Evolutionary conservation across 2,329 filamentous ascomycete genomes (phyloP).

Genomic region (Claviceps quebecensis): DNA sequence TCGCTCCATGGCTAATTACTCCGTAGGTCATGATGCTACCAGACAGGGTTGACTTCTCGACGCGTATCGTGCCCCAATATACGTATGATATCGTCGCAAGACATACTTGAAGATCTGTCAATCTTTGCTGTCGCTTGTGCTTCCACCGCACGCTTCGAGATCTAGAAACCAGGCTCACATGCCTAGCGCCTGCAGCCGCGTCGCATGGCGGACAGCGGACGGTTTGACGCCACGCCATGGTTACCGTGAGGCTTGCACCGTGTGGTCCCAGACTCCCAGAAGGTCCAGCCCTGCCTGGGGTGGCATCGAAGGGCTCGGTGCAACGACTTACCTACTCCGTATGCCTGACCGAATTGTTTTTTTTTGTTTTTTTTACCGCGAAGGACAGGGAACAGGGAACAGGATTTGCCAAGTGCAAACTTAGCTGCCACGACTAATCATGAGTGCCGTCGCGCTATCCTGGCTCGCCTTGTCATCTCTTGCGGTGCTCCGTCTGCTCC

Average conservation of each 20-base stretch:
- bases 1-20: background rate
- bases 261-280: conserved; percentile 5
- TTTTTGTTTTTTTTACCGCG: background rate
- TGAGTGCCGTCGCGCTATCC: background rate
- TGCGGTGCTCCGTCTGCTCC: background rate
- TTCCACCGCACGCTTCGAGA: conserved; percentile 1
- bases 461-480: conserved; percentile 1
- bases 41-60: background rate
- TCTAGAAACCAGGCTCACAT: background rate
- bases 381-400: background rate
- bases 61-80: background rate
- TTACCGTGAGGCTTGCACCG: background rate
- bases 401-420: background rate
- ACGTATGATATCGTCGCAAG: background rate
- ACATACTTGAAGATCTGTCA: background rate
- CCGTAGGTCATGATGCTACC: background rate
- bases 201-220: background rate
- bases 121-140: background rate
- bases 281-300: conserved; percentile 7
- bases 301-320: conserved; percentile 8
- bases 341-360: conserved; percentile 1
- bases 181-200: background rate
- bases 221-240: conserved; percentile 5
- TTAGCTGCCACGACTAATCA: too few relatives aligned
- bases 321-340: background rate